phyloP scores from a whole-genome alignment of 2,329 filamentous ascomycete genomes.

The Beauveria brongniartii region DNA sequence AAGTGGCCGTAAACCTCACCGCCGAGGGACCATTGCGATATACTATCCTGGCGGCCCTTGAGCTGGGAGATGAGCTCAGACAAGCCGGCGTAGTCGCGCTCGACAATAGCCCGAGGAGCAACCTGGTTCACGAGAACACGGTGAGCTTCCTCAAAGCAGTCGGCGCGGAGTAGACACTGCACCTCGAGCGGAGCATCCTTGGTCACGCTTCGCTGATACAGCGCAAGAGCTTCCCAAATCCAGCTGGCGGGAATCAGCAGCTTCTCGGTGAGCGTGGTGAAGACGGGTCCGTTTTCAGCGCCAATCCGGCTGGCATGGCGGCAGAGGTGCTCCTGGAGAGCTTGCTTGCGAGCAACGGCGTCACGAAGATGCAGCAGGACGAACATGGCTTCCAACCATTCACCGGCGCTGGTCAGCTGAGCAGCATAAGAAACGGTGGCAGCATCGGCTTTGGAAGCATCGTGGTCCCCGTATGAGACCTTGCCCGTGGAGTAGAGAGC shows the following conservation, averaged over 20 bases:
- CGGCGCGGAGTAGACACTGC: conserved; percentile 69
- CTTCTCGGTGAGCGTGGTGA: conserved; percentile 51
- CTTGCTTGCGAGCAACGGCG: conserved; percentile 51
- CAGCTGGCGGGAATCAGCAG: conserved; percentile 67
- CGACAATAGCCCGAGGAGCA: conserved; percentile 73
- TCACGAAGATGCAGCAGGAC: conserved; percentile 69
- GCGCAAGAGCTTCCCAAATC: conserved; percentile 82
- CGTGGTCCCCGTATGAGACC: conserved; percentile 44
- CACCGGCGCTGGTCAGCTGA: conserved; percentile 53
- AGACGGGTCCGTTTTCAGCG: conserved; percentile 46
- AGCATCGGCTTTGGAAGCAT: conserved; percentile 55
- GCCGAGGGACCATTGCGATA: conserved; percentile 69
- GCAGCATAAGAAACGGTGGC: conserved; percentile 58
- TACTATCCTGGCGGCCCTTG: conserved; percentile 48
- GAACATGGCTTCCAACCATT: conserved; percentile 66
- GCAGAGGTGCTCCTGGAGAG: conserved; percentile 65
- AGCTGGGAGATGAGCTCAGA: conserved; percentile 66
- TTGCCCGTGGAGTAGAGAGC: conserved; percentile 46
- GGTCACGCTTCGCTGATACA: conserved; percentile 67
- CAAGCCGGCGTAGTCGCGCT: conserved; percentile 67
- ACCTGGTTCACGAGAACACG: conserved; percentile 72
- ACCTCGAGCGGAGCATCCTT: conserved; percentile 65
- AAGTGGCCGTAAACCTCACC: conserved; percentile 70
- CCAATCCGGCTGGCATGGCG: conserved; percentile 63
- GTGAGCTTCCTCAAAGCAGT: conserved; percentile 73